Percentiles rank a stretch among this genome's conserved stretches.
Conservation (phyloP, 225 moss, liverwort and hornwort genomes). For the Sphagnum tenellum region DNA sequence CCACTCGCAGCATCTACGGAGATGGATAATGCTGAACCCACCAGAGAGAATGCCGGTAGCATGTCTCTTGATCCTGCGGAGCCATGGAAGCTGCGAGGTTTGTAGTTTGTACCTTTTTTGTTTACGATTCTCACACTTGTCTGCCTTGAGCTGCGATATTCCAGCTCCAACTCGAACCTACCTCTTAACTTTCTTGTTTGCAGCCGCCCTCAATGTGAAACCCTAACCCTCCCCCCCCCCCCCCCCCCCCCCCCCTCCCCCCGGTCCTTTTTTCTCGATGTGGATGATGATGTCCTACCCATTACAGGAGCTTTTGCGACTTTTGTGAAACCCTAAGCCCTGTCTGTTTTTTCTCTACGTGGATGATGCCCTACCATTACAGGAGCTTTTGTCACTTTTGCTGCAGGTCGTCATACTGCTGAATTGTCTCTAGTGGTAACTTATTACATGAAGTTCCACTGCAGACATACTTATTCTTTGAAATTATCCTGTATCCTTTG, state of each 20-base stretch:
- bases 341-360: no score
- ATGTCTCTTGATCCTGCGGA: slow-evolving; percentile 26
- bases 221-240: no score
- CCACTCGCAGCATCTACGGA: slow-evolving; percentile 13
- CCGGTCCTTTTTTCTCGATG: background rate
- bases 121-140: background rate
- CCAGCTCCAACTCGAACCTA: background rate
- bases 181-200: background rate
- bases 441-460: no score
- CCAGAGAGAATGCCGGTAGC: slow-evolving; percentile 30
- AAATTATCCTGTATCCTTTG: no score
- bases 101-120: slow-evolving; percentile 8
- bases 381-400: no score
- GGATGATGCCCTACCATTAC: no score
- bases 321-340: no score
- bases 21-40: slow-evolving; percentile 33
- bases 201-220: background rate
- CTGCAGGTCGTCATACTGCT: no score
- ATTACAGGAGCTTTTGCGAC: no score
- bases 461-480: no score
- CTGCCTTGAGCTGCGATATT: background rate
- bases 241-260: background rate
- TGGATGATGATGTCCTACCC: background rate
- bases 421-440: no score
- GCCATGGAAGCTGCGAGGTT: slow-evolving; percentile 53